These are phyloP conservation scores for Cerrena zonata DNA, from an alignment of 1,284 basidiomycete species.

Conservation along the genomic window DNA sequence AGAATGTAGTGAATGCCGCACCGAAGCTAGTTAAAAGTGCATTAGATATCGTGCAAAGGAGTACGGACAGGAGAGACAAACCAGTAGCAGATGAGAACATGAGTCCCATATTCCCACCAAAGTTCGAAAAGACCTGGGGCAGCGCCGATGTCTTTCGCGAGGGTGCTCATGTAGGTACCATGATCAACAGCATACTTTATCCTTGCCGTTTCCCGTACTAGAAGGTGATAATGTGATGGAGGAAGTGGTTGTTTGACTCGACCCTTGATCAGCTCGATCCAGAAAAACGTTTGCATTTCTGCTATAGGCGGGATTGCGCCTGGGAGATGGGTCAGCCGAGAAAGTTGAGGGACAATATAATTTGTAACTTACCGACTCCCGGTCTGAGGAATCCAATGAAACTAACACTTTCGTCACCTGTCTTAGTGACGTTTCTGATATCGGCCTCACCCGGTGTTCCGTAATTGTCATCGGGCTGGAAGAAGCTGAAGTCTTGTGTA, in stretches of 20 bases:
- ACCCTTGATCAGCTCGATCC: conserved; percentile 48
- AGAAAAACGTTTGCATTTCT: conserved; percentile 62
- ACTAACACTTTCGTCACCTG: conserved; percentile 45
- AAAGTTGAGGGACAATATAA: not conserved
- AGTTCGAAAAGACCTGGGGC: conserved; percentile 48
- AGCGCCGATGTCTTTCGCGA: conserved; percentile 58
- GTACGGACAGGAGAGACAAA: conserved; percentile 21
- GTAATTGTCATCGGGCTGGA: conserved; percentile 42
- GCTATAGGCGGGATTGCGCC: conserved; percentile 66
- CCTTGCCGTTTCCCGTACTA: conserved; percentile 46
- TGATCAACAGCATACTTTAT: conserved; percentile 62
- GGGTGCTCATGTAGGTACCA: conserved; percentile 50
- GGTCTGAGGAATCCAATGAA: conserved; percentile 64
- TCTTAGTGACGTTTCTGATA: conserved; percentile 46
- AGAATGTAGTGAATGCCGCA: conserved; percentile 59
- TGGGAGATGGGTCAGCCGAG: conserved; percentile 6
- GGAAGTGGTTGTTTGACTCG: conserved; percentile 40
- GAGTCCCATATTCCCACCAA: conserved; percentile 45
- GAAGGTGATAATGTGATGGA: conserved; percentile 52
- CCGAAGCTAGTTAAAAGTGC: conserved; percentile 38
- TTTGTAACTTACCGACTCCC: conserved; percentile 42
- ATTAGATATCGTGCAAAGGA: not conserved
- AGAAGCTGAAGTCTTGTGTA: conserved; percentile 47
- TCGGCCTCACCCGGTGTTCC: conserved; percentile 46
- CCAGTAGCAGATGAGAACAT: conserved; percentile 55